Percentiles rank a stretch among this genome's conserved stretches.
phyloP scores from a whole-genome alignment of 2,329 filamentous ascomycete genomes.

The Trichoderma atroviride region DNA sequence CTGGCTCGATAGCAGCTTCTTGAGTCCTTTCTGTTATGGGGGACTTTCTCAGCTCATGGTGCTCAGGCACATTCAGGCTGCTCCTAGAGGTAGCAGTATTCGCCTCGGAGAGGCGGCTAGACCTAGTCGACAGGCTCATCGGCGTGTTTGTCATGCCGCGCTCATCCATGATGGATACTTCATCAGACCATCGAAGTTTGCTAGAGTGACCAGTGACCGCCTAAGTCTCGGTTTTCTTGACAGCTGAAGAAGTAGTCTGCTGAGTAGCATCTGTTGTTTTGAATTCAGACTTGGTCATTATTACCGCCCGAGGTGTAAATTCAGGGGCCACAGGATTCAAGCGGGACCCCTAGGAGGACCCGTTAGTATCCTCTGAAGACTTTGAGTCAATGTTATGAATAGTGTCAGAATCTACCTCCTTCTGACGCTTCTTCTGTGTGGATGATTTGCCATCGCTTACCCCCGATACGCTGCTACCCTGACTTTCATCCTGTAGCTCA shows the following conservation, averaged over 20 bases:
- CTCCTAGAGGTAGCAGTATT: conserved; percentile 10
- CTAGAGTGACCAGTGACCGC: conserved; percentile 4
- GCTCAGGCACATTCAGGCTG: conserved; percentile 18
- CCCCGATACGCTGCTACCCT: conserved; percentile 30
- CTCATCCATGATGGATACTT: conserved; percentile 30
- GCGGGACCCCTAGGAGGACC: conserved; percentile 50
- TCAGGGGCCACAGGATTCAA: conserved; percentile 59
- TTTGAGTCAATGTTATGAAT: conserved; percentile 30
- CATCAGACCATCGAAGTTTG: conserved; percentile 37
- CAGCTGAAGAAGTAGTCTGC: background rate
- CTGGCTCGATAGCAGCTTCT: background rate
- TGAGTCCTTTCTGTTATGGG: conserved; percentile 18
- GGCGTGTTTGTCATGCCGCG: background rate
- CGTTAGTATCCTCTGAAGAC: conserved; percentile 25
- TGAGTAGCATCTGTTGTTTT: background rate
- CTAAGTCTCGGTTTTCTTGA: conserved; percentile 4
- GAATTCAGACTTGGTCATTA: background rate
- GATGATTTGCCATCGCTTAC: conserved; percentile 38
- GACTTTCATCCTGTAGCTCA: conserved; percentile 22
- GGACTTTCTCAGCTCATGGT: conserved; percentile 28
- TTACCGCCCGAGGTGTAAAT: conserved; percentile 51
- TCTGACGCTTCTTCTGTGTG: conserved; percentile 41
- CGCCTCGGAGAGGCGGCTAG: conserved; percentile 1
- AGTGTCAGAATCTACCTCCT: conserved; percentile 56
- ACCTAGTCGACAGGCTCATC: conserved; percentile 7